These are phyloP conservation scores for Lotmaria passim DNA, from an alignment of 208 protist species.

Conservation along the genomic window DNA sequence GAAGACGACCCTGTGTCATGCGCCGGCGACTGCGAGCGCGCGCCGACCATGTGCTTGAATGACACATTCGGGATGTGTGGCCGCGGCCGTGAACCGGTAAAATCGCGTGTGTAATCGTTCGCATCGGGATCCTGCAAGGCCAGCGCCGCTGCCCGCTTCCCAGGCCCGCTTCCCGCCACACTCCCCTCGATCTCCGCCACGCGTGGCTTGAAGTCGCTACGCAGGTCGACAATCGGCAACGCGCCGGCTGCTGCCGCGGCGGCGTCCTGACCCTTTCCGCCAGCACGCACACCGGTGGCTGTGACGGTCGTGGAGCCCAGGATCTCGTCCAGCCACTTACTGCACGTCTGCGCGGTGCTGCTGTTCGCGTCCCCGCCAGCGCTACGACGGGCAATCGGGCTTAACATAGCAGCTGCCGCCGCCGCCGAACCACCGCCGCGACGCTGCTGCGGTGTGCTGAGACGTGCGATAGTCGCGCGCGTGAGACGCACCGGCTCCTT, in stretches of 20 bases:
- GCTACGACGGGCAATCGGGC: constrained; percentile 19
- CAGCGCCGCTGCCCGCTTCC: constrained; percentile 1
- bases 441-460: constrained; percentile 26
- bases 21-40: constrained; percentile 36
- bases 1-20: constrained; percentile 7
- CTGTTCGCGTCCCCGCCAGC: constrained; percentile 2
- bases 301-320: constrained; percentile 35
- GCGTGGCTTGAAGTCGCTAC: constrained; percentile 52
- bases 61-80: constrained; percentile 42
- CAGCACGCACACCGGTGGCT: constrained; percentile 14
- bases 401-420: constrained; percentile 5
- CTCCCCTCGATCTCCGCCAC: constrained; percentile 13
- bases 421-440: neutral
- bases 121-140: constrained; percentile 10
- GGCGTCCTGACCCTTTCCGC: constrained; percentile 8
- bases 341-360: constrained; percentile 33
- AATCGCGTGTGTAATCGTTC: constrained; percentile 23
- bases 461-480: constrained; percentile 26
- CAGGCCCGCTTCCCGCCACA: neutral
- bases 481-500: constrained; percentile 28
- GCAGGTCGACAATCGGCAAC: constrained; percentile 65
- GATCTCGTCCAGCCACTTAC: constrained; percentile 47
- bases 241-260: constrained; percentile 8
- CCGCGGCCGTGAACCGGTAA: constrained; percentile 41
- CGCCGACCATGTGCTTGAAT: constrained; percentile 44